A percentile compares a stretch with the other conserved stretches of the same genome.
Conservation (phyloP, 768 basidiomycete species). For the Suillus weaverae region DNA sequence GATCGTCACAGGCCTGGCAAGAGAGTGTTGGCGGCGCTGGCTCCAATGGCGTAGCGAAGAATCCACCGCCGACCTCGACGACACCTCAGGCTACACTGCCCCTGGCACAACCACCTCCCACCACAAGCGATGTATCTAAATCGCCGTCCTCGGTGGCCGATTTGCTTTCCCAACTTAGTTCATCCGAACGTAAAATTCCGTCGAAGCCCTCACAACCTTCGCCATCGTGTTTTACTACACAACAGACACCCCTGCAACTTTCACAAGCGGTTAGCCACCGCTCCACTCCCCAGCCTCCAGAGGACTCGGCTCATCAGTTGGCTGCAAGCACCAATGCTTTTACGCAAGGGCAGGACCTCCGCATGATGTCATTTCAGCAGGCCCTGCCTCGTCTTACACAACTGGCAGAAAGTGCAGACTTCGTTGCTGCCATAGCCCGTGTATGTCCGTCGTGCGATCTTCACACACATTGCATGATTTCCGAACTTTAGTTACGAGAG, state of each 20-base stretch:
- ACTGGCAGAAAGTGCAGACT: conserved; percentile 53
- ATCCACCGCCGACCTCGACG: conserved; percentile 6
- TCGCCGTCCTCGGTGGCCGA: conserved; percentile 53
- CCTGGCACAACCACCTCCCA: conserved; percentile 9
- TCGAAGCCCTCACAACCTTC: conserved; percentile 11
- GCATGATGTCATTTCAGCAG: conserved; percentile 63
- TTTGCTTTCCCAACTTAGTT: conserved; percentile 60
- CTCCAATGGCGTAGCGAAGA: neutral
- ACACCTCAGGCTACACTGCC: conserved; percentile 8
- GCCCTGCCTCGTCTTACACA: conserved; percentile 64
- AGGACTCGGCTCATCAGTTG: conserved; percentile 4
- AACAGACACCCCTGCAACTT: conserved; percentile 12
- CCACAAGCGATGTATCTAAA: neutral
- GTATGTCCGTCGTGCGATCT: conserved; percentile 36
- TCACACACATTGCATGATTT: conserved; percentile 13
- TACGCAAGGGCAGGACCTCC: conserved; percentile 37
- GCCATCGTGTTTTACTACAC: conserved; percentile 9
- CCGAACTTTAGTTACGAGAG: conserved; percentile 54
- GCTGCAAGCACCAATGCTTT: conserved; percentile 5
- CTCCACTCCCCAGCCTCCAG: conserved; percentile 13
- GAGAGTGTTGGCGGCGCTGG: conserved; percentile 34
- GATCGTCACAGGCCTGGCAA: conserved; percentile 70
- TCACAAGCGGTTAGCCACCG: conserved; percentile 16
- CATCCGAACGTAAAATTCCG: conserved; percentile 26
- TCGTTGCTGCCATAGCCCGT: conserved; percentile 51